Base-by-base conservation (phyloP, 805 yeast species). In the Wickerhamia fluorescens region DNA sequence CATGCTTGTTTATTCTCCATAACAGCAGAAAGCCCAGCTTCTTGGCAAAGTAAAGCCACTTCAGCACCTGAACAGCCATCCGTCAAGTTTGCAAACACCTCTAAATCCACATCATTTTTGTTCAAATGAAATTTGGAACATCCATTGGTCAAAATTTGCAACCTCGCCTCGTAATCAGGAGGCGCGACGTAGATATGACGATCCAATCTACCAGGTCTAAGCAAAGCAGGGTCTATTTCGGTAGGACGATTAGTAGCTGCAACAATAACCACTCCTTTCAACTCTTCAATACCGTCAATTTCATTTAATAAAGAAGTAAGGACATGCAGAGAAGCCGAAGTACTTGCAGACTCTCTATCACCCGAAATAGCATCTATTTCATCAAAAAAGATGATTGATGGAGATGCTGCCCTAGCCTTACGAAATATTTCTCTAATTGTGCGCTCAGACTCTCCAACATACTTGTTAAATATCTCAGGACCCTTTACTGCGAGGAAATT, bases 21-120 rank as follows among this genome's bases (percentile, higher is more conserved):
- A 34, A 92, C 77, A 0, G 97, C 96, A n/a, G 82, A 74, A 8
- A 92, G 58, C 2, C 98, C 98, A 1, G 97, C 96, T 53, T 89
- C 96, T 52, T 88, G 97, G 44, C 96, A 85, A 13, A 89, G 53
- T 13, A 87, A 66, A 0, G 88, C 94, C 21, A 92, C 84, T 53
- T 92, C 98, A 0, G 97, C 96, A 20, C 99, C 99, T 0, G 96
- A 87, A 47, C 94, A 87, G 1, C 98, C 97, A 0, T 81, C 89
- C 0, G 96, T 83, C 7, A 85, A 56, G 7, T 51, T 56, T 1
- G 60, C 59, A 14, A 84, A 51, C 14, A 26, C 33, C 2, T 8
- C 14, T 23, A 36, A 26, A 14, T 70, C 70, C 3, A 71, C 72
- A 12, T 63, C 67, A 0, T 61, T 56, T 3, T 44, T 31, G 8